Evolutionary conservation across 2,329 filamentous ascomycete genomes (phyloP).

Genomic region (Chalaropsis thielavioides): DNA sequence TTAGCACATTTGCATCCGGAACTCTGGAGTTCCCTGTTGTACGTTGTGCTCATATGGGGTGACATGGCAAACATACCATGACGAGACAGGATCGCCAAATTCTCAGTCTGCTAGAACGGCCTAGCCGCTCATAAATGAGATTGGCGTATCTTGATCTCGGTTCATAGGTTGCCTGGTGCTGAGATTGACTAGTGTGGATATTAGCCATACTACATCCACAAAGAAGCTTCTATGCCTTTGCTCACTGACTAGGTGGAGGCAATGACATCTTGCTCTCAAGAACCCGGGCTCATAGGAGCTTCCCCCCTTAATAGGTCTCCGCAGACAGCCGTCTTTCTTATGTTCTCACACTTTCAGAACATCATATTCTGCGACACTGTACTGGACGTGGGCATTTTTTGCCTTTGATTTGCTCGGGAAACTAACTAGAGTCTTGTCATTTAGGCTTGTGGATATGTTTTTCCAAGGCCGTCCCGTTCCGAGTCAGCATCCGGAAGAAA

Average conservation of each 20-base stretch:
- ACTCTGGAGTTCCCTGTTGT: background rate
- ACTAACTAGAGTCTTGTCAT: background rate
- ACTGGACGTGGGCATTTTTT: background rate
- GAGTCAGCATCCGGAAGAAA: background rate
- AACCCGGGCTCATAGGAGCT: background rate
- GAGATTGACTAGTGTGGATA: background rate
- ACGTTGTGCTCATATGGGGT: too few species aligned
- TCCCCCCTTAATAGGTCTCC: background rate
- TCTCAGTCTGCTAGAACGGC: background rate
- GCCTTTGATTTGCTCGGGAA: background rate
- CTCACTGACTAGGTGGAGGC: background rate
- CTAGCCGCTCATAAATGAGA: background rate
- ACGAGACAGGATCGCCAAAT: background rate
- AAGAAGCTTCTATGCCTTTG: background rate
- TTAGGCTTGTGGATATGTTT: background rate
- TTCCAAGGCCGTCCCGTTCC: background rate
- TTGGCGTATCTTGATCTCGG: background rate
- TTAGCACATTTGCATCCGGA: background rate
- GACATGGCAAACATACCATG: background rate
- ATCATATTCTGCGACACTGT: background rate
- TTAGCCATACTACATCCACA: background rate
- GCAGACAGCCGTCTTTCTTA: background rate
- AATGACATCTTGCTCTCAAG: background rate
- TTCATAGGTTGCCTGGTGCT: background rate
- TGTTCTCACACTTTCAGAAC: background rate